Evolutionary conservation across 306 rosid species (phyloP).

Genomic region (Sphenostylis stenocarpa): DNA sequence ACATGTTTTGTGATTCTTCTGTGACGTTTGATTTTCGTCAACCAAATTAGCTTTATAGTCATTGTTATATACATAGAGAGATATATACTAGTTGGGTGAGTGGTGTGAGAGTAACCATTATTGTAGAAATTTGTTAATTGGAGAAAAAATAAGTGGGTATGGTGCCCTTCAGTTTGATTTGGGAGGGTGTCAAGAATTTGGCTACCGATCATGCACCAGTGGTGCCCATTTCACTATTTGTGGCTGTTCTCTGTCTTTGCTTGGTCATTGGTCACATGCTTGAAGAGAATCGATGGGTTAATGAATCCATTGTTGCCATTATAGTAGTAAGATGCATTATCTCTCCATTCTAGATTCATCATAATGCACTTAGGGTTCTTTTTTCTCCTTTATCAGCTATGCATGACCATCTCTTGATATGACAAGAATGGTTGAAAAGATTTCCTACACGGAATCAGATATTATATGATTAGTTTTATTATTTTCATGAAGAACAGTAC

Average conservation of each 20-base stretch:
- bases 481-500: too few species aligned
- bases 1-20: not conserved
- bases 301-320: conserved; percentile 90
- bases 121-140: not conserved
- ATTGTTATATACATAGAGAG: too few species aligned
- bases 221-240: conserved; percentile 67
- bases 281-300: conserved; percentile 76
- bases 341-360: not conserved
- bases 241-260: conserved; percentile 77
- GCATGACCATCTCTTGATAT: not conserved
- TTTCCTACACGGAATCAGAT: not conserved
- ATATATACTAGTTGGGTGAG: too few species aligned
- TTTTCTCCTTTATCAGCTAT: not conserved
- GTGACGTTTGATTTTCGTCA: not conserved
- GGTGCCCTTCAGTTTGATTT: conserved; percentile 8
- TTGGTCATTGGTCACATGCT: conserved; percentile 76
- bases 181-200: conserved; percentile 36
- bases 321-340: conserved; percentile 44
- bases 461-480: not conserved
- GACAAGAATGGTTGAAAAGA: not conserved
- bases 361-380: not conserved
- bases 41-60: not conserved
- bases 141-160: not conserved
- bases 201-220: conserved; percentile 60
- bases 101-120: not conserved